These are phyloP conservation scores for Salix suchowensis DNA, from an alignment of 345 rosid genomes.

Conservation along the genomic window DNA sequence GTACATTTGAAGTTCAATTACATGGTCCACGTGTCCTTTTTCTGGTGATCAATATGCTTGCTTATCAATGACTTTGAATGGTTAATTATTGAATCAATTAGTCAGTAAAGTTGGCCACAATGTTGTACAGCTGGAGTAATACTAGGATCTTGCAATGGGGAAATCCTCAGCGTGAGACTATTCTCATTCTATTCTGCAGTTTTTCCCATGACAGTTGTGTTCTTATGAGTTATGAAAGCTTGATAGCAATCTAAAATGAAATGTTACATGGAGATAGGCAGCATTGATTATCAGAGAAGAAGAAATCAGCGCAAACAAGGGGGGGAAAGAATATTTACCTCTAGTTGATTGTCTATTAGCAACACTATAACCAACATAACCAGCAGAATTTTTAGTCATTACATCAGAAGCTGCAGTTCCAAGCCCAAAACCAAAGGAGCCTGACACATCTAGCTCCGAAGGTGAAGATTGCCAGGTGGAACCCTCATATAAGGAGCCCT, in stretches of 20 bases:
- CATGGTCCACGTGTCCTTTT: not conserved
- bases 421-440: slow-evolving; percentile 48
- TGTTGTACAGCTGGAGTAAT: not conserved
- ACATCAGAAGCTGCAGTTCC: slow-evolving; percentile 48
- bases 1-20: not conserved
- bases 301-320: not conserved
- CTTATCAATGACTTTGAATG: not conserved
- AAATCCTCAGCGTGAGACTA: not conserved
- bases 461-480: slow-evolving; percentile 45
- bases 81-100: not conserved
- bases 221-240: not conserved
- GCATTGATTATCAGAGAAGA: not conserved
- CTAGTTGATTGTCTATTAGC: slow-evolving; percentile 54
- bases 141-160: not conserved
- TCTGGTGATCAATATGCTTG: not conserved
- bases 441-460: slow-evolving; percentile 37
- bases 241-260: not conserved
- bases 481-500: slow-evolving; percentile 38
- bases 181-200: not conserved
- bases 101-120: not conserved
- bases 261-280: not conserved
- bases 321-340: slow-evolving; percentile 28
- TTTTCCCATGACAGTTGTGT: not conserved
- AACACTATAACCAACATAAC: slow-evolving; percentile 52
- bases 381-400: slow-evolving; percentile 38